These are phyloP conservation scores for Pythium periplocum DNA, from an alignment of 352 stramenopile species.

Conservation along the genomic window DNA sequence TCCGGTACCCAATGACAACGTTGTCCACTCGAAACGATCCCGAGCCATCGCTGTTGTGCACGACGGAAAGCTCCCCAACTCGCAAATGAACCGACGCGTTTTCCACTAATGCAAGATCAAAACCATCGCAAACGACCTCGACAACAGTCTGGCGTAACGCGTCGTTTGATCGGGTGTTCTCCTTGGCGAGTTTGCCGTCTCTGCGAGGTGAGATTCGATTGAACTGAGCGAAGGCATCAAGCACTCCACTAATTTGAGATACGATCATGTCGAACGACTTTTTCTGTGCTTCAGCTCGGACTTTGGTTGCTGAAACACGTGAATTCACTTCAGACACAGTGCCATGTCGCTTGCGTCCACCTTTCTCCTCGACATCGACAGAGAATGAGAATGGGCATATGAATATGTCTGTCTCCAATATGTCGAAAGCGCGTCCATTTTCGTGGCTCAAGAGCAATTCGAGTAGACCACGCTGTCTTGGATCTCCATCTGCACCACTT, in stretches of 20 bases:
- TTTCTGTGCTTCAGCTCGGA: slow-evolving; percentile 28
- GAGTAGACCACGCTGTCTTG: no score
- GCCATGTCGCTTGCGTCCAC: not conserved
- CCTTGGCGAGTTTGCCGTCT: no score
- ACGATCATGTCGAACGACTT: slow-evolving; percentile 20
- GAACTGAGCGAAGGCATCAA: not conserved
- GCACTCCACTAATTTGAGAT: slow-evolving; percentile 5
- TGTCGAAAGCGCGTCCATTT: no score
- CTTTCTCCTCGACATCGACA: slow-evolving; percentile 28
- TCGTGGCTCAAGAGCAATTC: no score
- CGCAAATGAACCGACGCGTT: slow-evolving; percentile 50
- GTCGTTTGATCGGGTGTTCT: no score
- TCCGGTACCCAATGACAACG: slow-evolving; percentile 41
- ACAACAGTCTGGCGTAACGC: not conserved
- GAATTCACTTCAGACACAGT: slow-evolving; percentile 25
- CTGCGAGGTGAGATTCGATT: no score
- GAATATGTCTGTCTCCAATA: slow-evolving; percentile 25
- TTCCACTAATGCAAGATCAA: slow-evolving; percentile 24
- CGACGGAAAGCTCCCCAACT: slow-evolving; percentile 35
- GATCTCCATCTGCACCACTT: no score
- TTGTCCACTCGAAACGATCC: slow-evolving; percentile 60
- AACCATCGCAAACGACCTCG: slow-evolving; percentile 37
- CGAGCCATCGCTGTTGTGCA: slow-evolving; percentile 20
- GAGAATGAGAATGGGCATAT: slow-evolving; percentile 46
- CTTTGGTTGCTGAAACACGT: slow-evolving; percentile 29